A percentile compares a stretch with the other conserved stretches of the same genome.
Conservation (phyloP, 257 asterid species). For the Nicotiana paniculata region DNA sequence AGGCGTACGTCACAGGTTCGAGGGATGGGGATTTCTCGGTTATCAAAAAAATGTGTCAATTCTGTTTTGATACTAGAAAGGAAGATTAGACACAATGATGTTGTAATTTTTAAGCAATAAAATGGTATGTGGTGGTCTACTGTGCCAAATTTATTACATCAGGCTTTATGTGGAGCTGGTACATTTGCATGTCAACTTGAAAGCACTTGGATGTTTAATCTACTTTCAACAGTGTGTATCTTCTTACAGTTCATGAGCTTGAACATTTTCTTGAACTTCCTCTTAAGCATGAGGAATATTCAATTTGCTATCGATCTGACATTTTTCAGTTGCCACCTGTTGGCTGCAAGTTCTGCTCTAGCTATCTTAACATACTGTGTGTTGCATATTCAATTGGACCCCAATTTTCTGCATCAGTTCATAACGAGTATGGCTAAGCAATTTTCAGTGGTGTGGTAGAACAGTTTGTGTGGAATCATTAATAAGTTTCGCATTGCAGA, state of each 20-base stretch:
- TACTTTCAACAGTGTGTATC: not conserved
- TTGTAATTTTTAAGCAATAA: too few species aligned
- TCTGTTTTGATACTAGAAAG: too few species aligned
- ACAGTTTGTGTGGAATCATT: conserved; percentile 4
- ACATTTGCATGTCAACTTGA: too few species aligned
- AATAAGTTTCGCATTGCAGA: conserved; percentile 37
- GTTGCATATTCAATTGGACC: not conserved
- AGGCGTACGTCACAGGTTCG: too few species aligned
- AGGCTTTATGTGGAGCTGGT: too few species aligned
- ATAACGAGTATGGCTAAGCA: not conserved
- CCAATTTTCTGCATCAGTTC: not conserved
- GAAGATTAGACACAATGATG: too few species aligned
- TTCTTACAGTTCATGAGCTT: not conserved
- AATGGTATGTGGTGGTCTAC: too few species aligned
- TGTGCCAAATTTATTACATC: too few species aligned
- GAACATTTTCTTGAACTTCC: not conserved
- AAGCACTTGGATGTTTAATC: too few species aligned
- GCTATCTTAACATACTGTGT: not conserved
- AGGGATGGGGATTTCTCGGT: too few species aligned
- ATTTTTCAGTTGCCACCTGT: not conserved
- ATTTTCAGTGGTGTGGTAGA: not conserved
- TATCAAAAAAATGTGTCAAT: too few species aligned
- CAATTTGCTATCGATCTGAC: not conserved
- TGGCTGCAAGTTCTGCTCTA: conserved; percentile 5
- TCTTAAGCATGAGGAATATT: not conserved